Conservation (phyloP, 2,329 filamentous ascomycete genomes). For the Exserohilum rostratum region DNA sequence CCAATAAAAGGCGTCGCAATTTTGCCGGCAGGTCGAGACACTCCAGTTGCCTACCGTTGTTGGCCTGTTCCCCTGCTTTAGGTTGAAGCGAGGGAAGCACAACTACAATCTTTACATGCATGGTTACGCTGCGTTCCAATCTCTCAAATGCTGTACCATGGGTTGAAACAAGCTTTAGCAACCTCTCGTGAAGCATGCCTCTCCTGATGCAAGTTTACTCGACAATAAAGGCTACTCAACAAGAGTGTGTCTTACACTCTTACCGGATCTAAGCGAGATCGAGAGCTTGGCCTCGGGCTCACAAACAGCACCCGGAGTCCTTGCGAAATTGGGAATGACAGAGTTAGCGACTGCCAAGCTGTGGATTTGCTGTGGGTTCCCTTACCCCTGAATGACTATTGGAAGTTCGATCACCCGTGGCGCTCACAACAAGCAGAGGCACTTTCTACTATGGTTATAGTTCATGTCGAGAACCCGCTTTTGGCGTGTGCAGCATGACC, state of each 20-base stretch:
- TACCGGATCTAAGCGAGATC: background rate
- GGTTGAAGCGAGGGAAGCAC: background rate
- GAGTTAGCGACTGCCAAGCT: background rate
- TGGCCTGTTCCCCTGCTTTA: background rate
- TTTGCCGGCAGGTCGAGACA: background rate
- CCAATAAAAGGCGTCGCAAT: background rate
- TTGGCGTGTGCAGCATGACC: background rate
- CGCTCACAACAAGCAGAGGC: background rate
- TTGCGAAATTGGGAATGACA: background rate
- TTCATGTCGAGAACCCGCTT: background rate
- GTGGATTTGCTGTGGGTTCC: background rate
- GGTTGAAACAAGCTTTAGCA: background rate
- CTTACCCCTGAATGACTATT: background rate
- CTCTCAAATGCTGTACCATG: background rate
- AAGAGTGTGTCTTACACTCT: background rate
- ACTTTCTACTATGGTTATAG: background rate
- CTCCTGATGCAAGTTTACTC: background rate
- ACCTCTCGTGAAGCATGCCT: background rate
- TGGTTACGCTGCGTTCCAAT: background rate
- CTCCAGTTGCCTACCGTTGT: background rate
- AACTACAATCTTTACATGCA: background rate
- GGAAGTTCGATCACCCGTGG: background rate
- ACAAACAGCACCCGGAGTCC: background rate
- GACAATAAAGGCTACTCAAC: too few relatives aligned
- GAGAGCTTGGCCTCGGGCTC: background rate